A percentile compares a stretch with the other conserved stretches of the same genome.
Evolutionary conservation across 1,284 basidiomycete genomes (phyloP).

Genomic region (Paramarasmius palmivorus): DNA sequence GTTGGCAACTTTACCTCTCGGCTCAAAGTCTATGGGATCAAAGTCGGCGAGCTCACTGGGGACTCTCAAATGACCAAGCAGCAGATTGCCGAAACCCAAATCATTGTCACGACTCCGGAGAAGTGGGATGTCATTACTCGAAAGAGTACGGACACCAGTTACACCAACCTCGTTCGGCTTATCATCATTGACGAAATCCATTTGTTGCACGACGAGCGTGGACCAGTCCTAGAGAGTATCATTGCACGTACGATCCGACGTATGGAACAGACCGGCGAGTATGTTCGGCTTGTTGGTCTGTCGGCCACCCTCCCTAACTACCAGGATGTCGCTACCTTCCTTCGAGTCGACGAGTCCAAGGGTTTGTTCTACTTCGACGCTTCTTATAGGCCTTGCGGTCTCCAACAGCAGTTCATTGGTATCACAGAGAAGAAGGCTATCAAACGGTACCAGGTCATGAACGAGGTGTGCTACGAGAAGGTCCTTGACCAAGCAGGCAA

Average conservation of each 20-base stretch:
- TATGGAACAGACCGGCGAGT: conserved; percentile 94
- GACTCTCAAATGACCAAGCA: conserved; percentile 98
- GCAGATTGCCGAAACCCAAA: conserved; percentile 96
- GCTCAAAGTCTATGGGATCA: conserved; percentile 81
- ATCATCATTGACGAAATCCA: conserved; percentile 99
- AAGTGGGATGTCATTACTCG: conserved; percentile 99
- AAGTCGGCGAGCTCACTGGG: conserved; percentile 94
- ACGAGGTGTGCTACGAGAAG: conserved; percentile 99
- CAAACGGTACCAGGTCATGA: conserved; percentile 97
- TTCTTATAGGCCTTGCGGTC: conserved; percentile 89
- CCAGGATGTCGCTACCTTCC: conserved; percentile 97
- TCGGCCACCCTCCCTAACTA: conserved; percentile 98
- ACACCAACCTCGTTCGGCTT: conserved; percentile 95
- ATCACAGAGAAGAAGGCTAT: conserved; percentile 99
- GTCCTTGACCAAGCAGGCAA: conserved; percentile 91
- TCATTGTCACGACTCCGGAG: conserved; percentile 99
- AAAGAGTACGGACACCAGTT: conserved; percentile 95
- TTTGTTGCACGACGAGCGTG: conserved; percentile 96
- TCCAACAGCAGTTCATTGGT: conserved; percentile 97
- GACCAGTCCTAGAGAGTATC: conserved; percentile 94
- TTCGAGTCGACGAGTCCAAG: conserved; percentile 90
- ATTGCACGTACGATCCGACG: conserved; percentile 89
- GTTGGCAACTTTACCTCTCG: conserved; percentile 92
- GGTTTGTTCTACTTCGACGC: conserved; percentile 98
- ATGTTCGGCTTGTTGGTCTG: conserved; percentile 92